Evolutionary conservation across 495 filamentous ascomycete genomes (phyloP), one percentile per base, ranked within the genome.

Genomic region (Lasiosphaeria miniovina): DNA sequence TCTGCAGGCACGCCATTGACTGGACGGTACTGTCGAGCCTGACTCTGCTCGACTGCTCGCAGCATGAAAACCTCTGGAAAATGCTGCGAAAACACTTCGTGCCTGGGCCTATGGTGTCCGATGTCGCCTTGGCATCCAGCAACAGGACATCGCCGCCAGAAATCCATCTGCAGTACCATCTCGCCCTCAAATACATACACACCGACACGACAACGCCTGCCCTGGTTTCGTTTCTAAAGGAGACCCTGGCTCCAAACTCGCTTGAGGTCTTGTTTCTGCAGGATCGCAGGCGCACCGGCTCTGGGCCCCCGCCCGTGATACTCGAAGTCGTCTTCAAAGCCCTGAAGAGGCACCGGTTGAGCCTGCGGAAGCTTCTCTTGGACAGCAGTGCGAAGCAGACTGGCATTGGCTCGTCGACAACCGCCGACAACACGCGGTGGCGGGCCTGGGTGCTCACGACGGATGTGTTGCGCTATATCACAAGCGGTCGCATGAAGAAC

Each of bases 211-310:
- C 93, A n/a, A 91, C 90, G 0, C 74, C 83, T 17, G 81, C 86
- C 31, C 73, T 98, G n/a, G 84, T 96, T 45, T 77, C 81, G 7
- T 96, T 96, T 65, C 81, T 96, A 54, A 91, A 88, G 58, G 90
- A 96, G 61, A 87, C 91, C 0, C 81, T 96, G 35, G 88, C 87
- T 33, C 93, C 93, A 2, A 90, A 98, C 69, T 88, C 85, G 3
- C 75, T 98, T 9, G 90, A 98, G 72, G 86, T 88, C 24, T 74
- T 96, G 15, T 93, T 92, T 67, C 70, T 98, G 52, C 91, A 95
- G 72, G 91, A 96, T 62, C 80, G 83, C 6, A 79, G 77, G 32
- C 74, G 72, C 8, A 80, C 15, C 15, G 17, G 84, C 57, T 68
- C 79, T 15, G 83, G 82, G 6, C 65, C 63, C 1, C 71, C 75